Evolutionary conservation across 2,329 filamentous ascomycete species (phyloP).

Genomic region (Aspergillus awamori): DNA sequence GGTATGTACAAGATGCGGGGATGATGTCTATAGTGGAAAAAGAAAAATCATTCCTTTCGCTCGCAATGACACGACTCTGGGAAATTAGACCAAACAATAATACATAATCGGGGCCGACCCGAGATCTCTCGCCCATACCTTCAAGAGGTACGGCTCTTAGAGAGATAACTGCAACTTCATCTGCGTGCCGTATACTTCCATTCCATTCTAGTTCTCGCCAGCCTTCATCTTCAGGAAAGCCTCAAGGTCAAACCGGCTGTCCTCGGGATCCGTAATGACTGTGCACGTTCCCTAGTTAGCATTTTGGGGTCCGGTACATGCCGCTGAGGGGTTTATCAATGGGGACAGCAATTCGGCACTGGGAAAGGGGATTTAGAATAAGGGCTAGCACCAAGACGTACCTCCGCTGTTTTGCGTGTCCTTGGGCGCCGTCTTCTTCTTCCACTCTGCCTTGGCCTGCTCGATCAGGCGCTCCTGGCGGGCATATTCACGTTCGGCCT

Average conservation of each 20-base stretch:
- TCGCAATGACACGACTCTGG: slow-evolving; percentile 45
- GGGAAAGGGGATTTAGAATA: background rate
- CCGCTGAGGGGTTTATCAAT: background rate
- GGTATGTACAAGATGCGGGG: slow-evolving; percentile 47
- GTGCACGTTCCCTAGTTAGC: slow-evolving; percentile 27
- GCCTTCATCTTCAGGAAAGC: slow-evolving; percentile 70
- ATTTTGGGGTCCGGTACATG: slow-evolving; percentile 3
- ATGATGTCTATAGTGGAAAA: slow-evolving; percentile 44
- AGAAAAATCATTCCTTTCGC: slow-evolving; percentile 45
- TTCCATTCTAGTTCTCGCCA: slow-evolving; percentile 43
- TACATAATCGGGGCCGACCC: slow-evolving; percentile 42
- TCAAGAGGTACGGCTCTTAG: slow-evolving; percentile 36
- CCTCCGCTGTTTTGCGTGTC: slow-evolving; percentile 42
- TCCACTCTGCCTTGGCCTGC: slow-evolving; percentile 88
- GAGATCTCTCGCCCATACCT: slow-evolving; percentile 39
- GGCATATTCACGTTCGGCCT: slow-evolving; percentile 79
- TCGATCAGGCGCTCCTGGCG: slow-evolving; percentile 90
- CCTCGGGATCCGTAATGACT: slow-evolving; percentile 76
- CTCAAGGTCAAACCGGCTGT: slow-evolving; percentile 93
- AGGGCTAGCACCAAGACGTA: slow-evolving; percentile 33
- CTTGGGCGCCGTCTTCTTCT: slow-evolving; percentile 69
- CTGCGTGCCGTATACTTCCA: slow-evolving; percentile 31
- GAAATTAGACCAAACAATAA: slow-evolving; percentile 48
- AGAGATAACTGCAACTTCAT: slow-evolving; percentile 35
- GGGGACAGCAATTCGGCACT: background rate